phyloP scores from a whole-genome alignment of 2,329 filamentous ascomycete species.

The Chrysoporthe deuterocubensis region DNA sequence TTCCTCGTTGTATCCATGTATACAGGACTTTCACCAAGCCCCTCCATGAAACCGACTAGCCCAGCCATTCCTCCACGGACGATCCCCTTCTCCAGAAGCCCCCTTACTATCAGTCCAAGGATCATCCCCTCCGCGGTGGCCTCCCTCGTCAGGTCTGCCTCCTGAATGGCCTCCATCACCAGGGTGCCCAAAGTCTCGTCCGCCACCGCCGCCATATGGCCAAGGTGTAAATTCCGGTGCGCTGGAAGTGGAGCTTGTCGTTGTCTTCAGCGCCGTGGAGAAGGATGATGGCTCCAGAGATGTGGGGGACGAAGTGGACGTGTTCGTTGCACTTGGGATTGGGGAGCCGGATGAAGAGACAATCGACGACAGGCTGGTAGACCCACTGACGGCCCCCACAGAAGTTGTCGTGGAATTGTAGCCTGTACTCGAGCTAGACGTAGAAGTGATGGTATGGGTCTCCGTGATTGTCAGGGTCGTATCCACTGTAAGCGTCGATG shows the following conservation, averaged over 20 bases:
- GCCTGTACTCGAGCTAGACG: not conserved
- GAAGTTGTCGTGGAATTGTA: slow-evolving; percentile 2
- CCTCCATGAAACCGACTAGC: not conserved
- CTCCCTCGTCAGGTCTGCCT: slow-evolving; percentile 10
- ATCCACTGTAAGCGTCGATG: slow-evolving; percentile 10
- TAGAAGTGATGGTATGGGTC: slow-evolving; percentile 2
- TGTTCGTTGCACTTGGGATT: not conserved
- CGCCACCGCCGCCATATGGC: slow-evolving; percentile 14
- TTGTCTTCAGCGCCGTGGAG: slow-evolving; percentile 21
- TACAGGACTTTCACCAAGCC: not conserved
- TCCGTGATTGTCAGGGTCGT: slow-evolving; percentile 11
- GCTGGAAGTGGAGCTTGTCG: slow-evolving; percentile 10
- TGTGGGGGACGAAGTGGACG: not conserved
- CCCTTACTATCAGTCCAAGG: slow-evolving; percentile 7
- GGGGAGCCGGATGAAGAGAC: not conserved
- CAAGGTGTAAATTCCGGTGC: slow-evolving; percentile 14
- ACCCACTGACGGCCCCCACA: not conserved
- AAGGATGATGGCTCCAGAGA: slow-evolving; percentile 7
- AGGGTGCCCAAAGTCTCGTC: not conserved
- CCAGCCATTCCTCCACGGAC: not conserved
- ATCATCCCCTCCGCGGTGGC: slow-evolving; percentile 10
- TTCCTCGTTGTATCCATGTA: not conserved
- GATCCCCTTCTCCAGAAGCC: not conserved
- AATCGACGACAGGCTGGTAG: slow-evolving; percentile 1
- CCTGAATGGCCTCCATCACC: slow-evolving; percentile 4